Base-by-base conservation (phyloP, 768 basidiomycete species). In the Chalciporus piperatus region DNA sequence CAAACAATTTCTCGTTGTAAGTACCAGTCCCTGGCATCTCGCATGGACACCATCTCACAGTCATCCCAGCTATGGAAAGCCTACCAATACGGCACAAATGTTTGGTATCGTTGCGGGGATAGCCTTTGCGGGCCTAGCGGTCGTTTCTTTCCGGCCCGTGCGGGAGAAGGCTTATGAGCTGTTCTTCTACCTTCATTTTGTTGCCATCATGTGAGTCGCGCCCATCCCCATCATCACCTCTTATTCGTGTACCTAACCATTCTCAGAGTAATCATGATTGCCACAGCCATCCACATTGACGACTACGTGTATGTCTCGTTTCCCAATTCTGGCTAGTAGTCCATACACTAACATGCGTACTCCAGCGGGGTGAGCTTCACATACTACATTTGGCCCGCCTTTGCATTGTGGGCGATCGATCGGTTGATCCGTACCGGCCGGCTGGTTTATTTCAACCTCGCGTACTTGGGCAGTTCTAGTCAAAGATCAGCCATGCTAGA, bases 381-480 rank as follows among this genome's bases (percentile, higher is more conserved):
- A 13, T 38, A 54, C 12, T 77, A 72, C 48, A 58, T 81, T 25
- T 83, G 77, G 75, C 79, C 80, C 4, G 66, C 75, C 0, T 72
- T 84, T 55, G 47, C 78, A 46, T 53, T 84, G 54, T 83, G 81
- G 82, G 79, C 71, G 3, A 52, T 80, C 19, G 82, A 84, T 55
- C 74, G 79, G 38, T 49, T 73, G 27, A 56, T 82, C 41, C 77
- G 82, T 22, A 30, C 70, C 7, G 23, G 70, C 16, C 75, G 80
- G 19, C 59, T 80, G 22, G 50, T 75, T 23, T 51, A 70, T 27
- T 72, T 70, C 68, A 81, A 79, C 57, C 63, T 70, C 51, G 66
- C 62, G 1, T 56, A 74, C 62, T 66, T 76, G 47, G 61, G 35
- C 16, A 14, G 59, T 12, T 59, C 62, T 35, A 56, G 51, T 20